Evolutionary conservation across 202 grass and related monocot species (phyloP).

Genomic region (Setaria italica): DNA sequence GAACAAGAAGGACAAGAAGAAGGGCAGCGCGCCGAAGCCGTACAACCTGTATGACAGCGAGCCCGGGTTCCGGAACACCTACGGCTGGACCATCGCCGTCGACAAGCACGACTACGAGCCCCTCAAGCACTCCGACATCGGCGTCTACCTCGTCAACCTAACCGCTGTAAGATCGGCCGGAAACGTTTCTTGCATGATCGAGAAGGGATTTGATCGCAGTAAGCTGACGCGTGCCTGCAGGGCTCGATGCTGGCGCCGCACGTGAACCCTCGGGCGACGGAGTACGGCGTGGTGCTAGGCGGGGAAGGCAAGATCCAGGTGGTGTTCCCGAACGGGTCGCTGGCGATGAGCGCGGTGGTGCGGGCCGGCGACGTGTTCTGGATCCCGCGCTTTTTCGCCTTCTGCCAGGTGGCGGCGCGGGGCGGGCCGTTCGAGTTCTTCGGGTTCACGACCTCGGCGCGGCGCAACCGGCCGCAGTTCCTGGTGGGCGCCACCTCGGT

Average conservation of each 20-base stretch:
- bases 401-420: constrained; percentile 80
- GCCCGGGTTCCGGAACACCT: constrained; percentile 68
- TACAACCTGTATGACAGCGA: constrained; percentile 77
- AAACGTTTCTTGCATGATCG: neutral
- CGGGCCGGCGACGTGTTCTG: constrained; percentile 73
- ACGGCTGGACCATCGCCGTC: constrained; percentile 78
- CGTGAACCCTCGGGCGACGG: constrained; percentile 78
- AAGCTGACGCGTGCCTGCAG: constrained; percentile 8
- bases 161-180: constrained; percentile 50
- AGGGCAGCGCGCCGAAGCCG: constrained; percentile 53
- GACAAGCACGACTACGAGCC: constrained; percentile 70
- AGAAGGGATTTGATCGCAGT: neutral
- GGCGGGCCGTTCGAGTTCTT: constrained; percentile 84
- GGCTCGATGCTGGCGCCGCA: constrained; percentile 90
- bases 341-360: constrained; percentile 72
- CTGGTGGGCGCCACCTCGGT: constrained; percentile 61
- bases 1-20: constrained; percentile 51
- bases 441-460: constrained; percentile 85
- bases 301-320: constrained; percentile 69
- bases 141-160: constrained; percentile 88
- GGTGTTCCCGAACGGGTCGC: constrained; percentile 80
- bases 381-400: constrained; percentile 87
- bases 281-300: constrained; percentile 78
- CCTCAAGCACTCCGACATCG: constrained; percentile 68
- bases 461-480: constrained; percentile 80